phyloP scores from a whole-genome alignment of 306 rosid species.

The Trifolium subterraneum region DNA sequence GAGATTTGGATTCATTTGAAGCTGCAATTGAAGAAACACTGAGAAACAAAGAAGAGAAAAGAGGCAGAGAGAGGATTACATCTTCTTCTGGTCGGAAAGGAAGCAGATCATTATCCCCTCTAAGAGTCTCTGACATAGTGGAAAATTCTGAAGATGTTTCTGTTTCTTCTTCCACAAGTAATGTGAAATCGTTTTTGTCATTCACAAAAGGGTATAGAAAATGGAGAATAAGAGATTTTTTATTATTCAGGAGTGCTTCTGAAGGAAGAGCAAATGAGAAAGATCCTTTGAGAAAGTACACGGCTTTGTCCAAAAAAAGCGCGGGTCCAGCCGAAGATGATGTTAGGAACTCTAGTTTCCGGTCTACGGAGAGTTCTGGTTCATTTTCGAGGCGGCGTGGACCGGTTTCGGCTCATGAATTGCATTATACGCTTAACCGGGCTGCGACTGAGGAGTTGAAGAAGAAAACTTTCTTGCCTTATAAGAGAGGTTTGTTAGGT shows the following conservation, averaged over 20 bases:
- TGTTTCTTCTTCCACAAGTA: conserved; percentile 53
- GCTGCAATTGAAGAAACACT: conserved; percentile 53
- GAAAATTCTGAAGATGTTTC: conserved; percentile 40
- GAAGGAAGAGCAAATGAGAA: conserved; percentile 81
- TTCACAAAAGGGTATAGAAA: conserved; percentile 68
- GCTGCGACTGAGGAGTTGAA: conserved; percentile 90
- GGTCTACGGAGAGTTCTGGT: conserved; percentile 73
- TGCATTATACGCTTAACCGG: conserved; percentile 87
- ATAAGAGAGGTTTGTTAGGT: conserved; percentile 83
- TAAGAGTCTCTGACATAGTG: conserved; percentile 69
- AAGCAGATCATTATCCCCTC: conserved; percentile 76
- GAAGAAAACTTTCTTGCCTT: conserved; percentile 86
- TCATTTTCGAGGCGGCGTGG: conserved; percentile 74
- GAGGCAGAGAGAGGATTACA: conserved; percentile 57
- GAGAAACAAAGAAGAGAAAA: conserved; percentile 30
- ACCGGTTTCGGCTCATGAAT: conserved; percentile 81
- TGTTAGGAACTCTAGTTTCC: conserved; percentile 71
- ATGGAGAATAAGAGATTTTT: conserved; percentile 76
- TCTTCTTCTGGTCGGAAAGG: conserved; percentile 50
- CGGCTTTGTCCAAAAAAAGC: conserved; percentile 52
- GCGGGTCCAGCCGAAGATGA: conserved; percentile 52
- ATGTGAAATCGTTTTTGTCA: conserved; percentile 56
- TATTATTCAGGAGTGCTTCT: conserved; percentile 86
- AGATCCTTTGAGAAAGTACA: conserved; percentile 60
- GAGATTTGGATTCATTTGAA: conserved; percentile 56